Evolutionary conservation across 176 grass and related monocot species (phyloP).

Genomic region (Musa schizocarpa): DNA sequence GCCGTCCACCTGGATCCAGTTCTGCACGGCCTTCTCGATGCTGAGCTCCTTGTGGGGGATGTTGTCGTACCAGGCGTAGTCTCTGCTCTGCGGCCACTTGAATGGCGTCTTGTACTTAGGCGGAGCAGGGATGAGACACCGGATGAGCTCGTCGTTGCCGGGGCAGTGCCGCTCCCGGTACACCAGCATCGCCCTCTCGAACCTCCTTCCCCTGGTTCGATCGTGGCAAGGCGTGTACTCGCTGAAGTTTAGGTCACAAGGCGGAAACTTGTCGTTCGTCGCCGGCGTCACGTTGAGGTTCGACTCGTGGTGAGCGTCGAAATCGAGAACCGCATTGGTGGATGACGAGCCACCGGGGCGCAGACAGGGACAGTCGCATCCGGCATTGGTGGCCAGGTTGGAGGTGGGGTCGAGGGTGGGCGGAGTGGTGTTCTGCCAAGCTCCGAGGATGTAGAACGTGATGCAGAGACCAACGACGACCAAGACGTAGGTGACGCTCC

Average conservation of each 20-base stretch:
- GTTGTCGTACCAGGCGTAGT: constrained; percentile 83
- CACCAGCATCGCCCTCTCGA: constrained; percentile 51
- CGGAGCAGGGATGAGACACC: constrained; percentile 72
- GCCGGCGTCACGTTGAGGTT: constrained; percentile 19
- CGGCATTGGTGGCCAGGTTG: constrained; percentile 21
- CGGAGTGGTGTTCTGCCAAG: constrained; percentile 67
- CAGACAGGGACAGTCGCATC: constrained; percentile 19
- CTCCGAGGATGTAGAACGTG: constrained; percentile 72
- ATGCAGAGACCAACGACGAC: constrained; percentile 56
- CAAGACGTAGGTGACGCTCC: constrained; percentile 64
- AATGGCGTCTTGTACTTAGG: constrained; percentile 65
- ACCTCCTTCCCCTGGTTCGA: constrained; percentile 49
- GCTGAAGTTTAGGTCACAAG: constrained; percentile 63
- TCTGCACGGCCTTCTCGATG: constrained; percentile 96
- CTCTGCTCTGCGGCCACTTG: constrained; percentile 75
- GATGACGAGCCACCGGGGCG: constrained; percentile 25
- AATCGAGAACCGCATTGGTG: constrained; percentile 38
- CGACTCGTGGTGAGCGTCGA: constrained; percentile 65
- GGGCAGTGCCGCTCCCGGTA: constrained; percentile 93
- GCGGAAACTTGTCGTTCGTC: constrained; percentile 31
- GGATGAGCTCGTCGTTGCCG: constrained; percentile 51
- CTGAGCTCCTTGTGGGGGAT: constrained; percentile 98
- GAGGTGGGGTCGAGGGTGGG: constrained; percentile 26
- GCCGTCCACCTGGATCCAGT: constrained; percentile 88
- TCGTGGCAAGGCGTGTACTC: constrained; percentile 96